A percentile compares a stretch with the other conserved stretches of the same genome.
Conservation (phyloP, 2,329 filamentous ascomycete species). For the Microcyclospora tardicrescens region DNA sequence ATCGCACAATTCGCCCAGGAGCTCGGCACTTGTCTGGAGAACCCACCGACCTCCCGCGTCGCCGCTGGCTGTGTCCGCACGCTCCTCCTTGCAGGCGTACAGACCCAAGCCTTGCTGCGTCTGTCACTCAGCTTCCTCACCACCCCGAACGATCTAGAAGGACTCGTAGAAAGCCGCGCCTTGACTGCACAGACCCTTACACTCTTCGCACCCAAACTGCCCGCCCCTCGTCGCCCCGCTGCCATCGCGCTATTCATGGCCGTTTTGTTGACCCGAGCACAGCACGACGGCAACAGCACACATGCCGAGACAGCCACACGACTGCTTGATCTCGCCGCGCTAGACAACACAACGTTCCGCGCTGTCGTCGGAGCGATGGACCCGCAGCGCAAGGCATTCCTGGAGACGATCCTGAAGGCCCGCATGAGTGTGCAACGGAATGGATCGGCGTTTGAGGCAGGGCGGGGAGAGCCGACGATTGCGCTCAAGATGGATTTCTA, state of each 20-base stretch:
- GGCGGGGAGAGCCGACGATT: constrained; percentile 56
- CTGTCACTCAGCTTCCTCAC: constrained; percentile 63
- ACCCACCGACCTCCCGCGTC: constrained; percentile 74
- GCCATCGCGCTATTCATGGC: constrained; percentile 69
- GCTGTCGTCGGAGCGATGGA: constrained; percentile 59
- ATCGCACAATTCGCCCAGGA: constrained; percentile 66
- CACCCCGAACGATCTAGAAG: constrained; percentile 50
- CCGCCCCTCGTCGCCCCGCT: constrained; percentile 30
- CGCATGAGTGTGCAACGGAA: constrained; percentile 31
- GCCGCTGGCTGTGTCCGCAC: constrained; percentile 83
- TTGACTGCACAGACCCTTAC: constrained; percentile 64
- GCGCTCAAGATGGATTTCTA: constrained; percentile 90
- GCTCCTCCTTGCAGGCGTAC: constrained; percentile 63
- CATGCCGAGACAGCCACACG: constrained; percentile 63
- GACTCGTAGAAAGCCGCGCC: constrained; percentile 61
- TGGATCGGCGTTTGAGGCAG: constrained; percentile 27
- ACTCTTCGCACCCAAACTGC: constrained; percentile 44
- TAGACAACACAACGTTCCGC: constrained; percentile 61
- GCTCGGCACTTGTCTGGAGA: constrained; percentile 69
- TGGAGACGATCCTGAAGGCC: constrained; percentile 51
- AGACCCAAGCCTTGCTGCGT: constrained; percentile 53
- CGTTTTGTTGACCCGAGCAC: constrained; percentile 60
- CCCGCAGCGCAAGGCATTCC: constrained; percentile 55
- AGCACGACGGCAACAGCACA: constrained; percentile 35
- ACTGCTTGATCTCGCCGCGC: constrained; percentile 67